Base-by-base conservation (phyloP, 306 rosid genomes). In the Castanea mollissima region DNA sequence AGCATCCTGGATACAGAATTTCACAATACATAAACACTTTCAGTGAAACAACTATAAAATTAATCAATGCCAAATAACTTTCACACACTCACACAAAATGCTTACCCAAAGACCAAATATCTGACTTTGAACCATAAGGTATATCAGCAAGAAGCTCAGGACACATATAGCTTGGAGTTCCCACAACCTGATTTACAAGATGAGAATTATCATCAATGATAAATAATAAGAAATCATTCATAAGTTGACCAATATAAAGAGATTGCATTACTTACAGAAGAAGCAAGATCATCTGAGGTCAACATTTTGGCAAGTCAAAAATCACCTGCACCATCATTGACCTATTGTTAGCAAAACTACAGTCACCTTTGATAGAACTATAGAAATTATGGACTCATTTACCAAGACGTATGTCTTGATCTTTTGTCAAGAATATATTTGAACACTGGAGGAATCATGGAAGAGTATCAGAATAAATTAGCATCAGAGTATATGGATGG, bases 101-200 rank as follows among this genome's bases (percentile, higher is more conserved):
- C 90, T 76, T 79, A 96, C 99, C 99, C 83, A 96, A 89, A 52
- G 99, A 96, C 99, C 99, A 96, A 87, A 96, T 96, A 85, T 96
- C 99, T 32, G 99, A 96, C 86, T 96, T 96, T 71, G 98, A 93
- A 72, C 98, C 99, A 64, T 96, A 96, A 72, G 99, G 99, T 82
- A 96, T 96, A 86, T 96, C 99, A 65, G 99, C 99, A 74, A 96
- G 99, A 87, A 96, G 99, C 81, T 96, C 99, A 1, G 99, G 99
- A 77, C 99, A 96, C 99, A 96, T 96, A 81, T 96, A 93, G 85
- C 97, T 90, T 59, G 99, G 99, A 67, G 99, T 96, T 88, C 99
- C 99, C 73, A 96, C 99, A 69, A 96, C 98, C 99, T 96, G 83
- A 35, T 69, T 80, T 38, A 74, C 77, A 76, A 73, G 72, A 74